Evolutionary conservation across 331 rosid species (phyloP).

Genomic region (Telfairia occidentalis): DNA sequence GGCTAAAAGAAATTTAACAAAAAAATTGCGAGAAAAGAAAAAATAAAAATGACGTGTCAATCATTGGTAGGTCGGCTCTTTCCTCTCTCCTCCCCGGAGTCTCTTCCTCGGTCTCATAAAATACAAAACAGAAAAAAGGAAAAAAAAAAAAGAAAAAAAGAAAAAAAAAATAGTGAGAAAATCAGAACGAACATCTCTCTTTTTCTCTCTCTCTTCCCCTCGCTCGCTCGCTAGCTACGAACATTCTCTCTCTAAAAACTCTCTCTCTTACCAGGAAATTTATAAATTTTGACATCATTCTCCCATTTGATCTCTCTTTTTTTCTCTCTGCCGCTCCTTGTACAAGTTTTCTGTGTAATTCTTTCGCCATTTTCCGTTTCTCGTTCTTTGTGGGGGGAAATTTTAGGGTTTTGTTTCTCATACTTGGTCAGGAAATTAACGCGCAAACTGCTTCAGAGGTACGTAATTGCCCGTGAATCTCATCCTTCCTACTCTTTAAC

Average conservation of each 20-base stretch:
- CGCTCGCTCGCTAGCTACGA: not conserved
- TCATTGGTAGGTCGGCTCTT: constrained; percentile 4
- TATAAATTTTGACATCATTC: constrained; percentile 6
- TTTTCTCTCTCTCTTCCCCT: not conserved
- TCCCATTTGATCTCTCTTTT: not conserved
- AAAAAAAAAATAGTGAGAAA: constrained; percentile 13
- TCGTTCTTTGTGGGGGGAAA: constrained; percentile 10
- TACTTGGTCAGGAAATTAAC: constrained; percentile 1
- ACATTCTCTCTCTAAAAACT: constrained; percentile 6
- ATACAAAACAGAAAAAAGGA: not conserved
- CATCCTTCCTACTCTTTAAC: constrained; percentile 4
- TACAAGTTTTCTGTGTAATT: not conserved
- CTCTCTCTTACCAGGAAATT: not conserved
- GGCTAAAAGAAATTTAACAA: not conserved
- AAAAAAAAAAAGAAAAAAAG: not conserved
- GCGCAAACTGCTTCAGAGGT: constrained; percentile 36
- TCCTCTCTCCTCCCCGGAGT: constrained; percentile 7
- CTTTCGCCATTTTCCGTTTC: constrained; percentile 15
- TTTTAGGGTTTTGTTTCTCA: constrained; percentile 36
- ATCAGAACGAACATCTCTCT: constrained; percentile 13
- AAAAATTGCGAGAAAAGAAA: not conserved
- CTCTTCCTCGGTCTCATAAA: not conserved
- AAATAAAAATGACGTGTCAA: constrained; percentile 9
- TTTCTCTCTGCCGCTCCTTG: not conserved
- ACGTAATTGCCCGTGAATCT: constrained; percentile 21